Base-by-base conservation (phyloP, 805 yeast species). In the Lachancea quebecensis region DNA sequence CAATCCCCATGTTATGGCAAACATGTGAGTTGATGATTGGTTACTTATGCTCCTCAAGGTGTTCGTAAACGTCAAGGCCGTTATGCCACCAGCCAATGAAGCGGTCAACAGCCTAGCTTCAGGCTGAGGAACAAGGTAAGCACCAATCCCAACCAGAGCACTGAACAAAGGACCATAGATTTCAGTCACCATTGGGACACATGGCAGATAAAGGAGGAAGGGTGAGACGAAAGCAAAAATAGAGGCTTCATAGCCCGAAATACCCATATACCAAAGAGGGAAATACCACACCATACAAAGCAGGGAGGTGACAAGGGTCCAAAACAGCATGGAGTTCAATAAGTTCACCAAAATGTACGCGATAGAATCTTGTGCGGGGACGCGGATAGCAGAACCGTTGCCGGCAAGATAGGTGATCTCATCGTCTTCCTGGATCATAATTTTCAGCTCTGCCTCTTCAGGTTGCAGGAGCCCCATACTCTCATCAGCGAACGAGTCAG, bases 181-280 rank as follows among this genome's bases (percentile, higher is more conserved):
- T 32, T 54, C 50, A 21, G 51, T 58, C 39, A 56, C 42, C 14
- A 52, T 53, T 29, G 63, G 53, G 35, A 54, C 29, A n/a, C 68
- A 66, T 12, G 78, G 72, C 12, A 81, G 51, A 4, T 65, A 65
- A 25, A 84, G 66, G 2, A 85, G 35, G 11, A 81, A 48, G 1
- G 95, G 88, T 2, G 85, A 73, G 10, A 79, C 44, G 33, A 81
- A 68, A 17, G 79, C 67, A 6, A 78, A 59, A 39, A 87, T 71
- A 2, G 80, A 74, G 0, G 84, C 84, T 66, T 93, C 99, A 62
- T 85, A 90, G 3, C 99, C 99, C 1, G 95, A 85, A 38, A 93
- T 83, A 6, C 97, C 98, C 97, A 93, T 89, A 60, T 85, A 78
- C 99, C 99, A 93, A 50, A 93, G 71, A 10, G 99, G 99, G 73